Evolutionary conservation across 2,329 filamentous ascomycete species (phyloP).

Genomic region (Hymenotorrendiella dingleyae): DNA sequence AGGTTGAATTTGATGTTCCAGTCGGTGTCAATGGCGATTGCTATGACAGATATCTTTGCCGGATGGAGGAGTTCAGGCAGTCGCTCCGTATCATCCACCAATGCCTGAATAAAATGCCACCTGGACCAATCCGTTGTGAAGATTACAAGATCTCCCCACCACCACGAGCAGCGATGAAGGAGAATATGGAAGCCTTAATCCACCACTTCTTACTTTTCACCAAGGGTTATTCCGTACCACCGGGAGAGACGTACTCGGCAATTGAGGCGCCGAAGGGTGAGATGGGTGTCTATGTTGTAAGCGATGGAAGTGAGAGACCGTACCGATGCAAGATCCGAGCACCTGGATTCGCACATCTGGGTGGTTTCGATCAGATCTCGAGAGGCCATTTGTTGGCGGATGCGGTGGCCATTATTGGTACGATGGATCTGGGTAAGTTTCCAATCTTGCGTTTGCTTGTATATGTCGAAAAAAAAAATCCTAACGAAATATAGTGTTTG

Average conservation of each 20-base stretch:
- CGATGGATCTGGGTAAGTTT: constrained; percentile 74
- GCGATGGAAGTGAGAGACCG: constrained; percentile 90
- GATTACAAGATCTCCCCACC: constrained; percentile 98
- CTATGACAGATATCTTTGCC: constrained; percentile 97
- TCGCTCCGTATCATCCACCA: constrained; percentile 97
- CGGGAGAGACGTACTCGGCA: constrained; percentile 94
- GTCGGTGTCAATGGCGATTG: constrained; percentile 97
- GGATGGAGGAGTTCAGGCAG: constrained; percentile 99
- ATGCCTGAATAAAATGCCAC: constrained; percentile 98
- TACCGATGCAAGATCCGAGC: constrained; percentile 98
- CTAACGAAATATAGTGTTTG: constrained; percentile 26
- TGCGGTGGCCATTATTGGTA: constrained; percentile 90
- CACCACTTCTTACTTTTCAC: constrained; percentile 99
- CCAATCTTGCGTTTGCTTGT: constrained; percentile 3
- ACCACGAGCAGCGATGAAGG: constrained; percentile 97
- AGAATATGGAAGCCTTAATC: constrained; percentile 99
- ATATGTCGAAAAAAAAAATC: constrained; percentile 16
- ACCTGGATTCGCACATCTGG: constrained; percentile 91
- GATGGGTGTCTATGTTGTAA: constrained; percentile 97
- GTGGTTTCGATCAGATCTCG: constrained; percentile 87
- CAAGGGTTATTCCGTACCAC: constrained; percentile 95
- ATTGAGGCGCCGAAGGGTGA: constrained; percentile 99
- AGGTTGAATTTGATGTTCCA: constrained; percentile 97
- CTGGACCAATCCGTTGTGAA: constrained; percentile 88
- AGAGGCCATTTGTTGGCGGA: constrained; percentile 92